Percentiles rank a stretch among this genome's conserved stretches.
These are phyloP conservation scores for Tricholoma terreum DNA, from an alignment of 768 basidiomycete species.

Conservation along the genomic window DNA sequence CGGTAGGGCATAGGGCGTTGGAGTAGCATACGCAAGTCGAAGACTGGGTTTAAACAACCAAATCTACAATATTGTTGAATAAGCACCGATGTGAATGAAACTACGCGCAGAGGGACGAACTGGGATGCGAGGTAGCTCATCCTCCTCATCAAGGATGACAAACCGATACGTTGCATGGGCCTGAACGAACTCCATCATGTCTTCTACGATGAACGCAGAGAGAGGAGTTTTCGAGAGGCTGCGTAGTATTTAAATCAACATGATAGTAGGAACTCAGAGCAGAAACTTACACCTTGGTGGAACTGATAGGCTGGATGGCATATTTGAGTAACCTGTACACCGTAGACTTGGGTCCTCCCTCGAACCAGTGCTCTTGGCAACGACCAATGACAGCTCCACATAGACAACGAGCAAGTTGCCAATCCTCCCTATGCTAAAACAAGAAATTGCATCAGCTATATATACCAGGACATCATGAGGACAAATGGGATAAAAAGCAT, in stretches of 20 bases:
- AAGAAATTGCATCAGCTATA: conserved; percentile 4
- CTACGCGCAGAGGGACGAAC: conserved; percentile 50
- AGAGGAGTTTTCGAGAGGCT: conserved; percentile 55
- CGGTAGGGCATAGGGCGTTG: conserved; percentile 53
- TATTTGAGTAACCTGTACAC: conserved; percentile 81
- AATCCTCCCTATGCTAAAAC: conserved; percentile 56
- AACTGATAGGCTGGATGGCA: conserved; percentile 70
- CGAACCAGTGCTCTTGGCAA: conserved; percentile 47
- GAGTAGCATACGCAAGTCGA: conserved; percentile 67
- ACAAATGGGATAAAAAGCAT: conserved; percentile 32
- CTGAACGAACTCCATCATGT: conserved; percentile 87
- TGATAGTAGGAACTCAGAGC: neutral
- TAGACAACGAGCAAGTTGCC: conserved; percentile 66
- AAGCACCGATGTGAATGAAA: neutral
- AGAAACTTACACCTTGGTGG: conserved; percentile 58
- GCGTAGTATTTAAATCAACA: conserved; percentile 5
- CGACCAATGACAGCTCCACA: conserved; percentile 85
- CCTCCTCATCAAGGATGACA: conserved; percentile 82
- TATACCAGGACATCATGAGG: conserved; percentile 16
- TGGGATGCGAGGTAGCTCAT: conserved; percentile 72
- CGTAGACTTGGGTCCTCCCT: conserved; percentile 27
- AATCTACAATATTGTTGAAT: conserved; percentile 45
- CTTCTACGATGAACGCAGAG: conserved; percentile 86
- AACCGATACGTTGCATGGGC: conserved; percentile 95
- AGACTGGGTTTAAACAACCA: conserved; percentile 96